Conservation (phyloP, 345 rosid species). For the Combretum micranthum region DNA sequence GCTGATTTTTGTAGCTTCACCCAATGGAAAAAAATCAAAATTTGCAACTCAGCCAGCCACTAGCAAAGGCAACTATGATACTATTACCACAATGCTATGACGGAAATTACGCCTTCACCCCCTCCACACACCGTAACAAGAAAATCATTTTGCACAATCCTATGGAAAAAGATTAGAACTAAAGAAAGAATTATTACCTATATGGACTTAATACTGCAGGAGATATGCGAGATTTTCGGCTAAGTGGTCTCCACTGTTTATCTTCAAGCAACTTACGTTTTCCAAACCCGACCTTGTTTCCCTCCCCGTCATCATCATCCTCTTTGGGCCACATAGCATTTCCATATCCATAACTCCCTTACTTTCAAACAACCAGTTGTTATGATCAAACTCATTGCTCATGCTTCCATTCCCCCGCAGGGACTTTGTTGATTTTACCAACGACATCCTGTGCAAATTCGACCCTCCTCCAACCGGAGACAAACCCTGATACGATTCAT, state of each 20-base stretch:
- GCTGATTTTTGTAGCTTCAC: no score
- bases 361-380: constrained; percentile 34
- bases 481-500: no score
- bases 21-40: no score
- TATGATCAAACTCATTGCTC: constrained; percentile 32
- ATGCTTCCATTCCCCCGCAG: constrained; percentile 10
- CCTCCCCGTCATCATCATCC: constrained; percentile 21
- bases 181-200: constrained; percentile 24
- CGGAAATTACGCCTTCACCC: no score
- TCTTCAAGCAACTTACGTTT: constrained; percentile 13
- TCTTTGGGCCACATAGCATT: constrained; percentile 41
- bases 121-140: no score
- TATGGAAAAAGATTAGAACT: background rate
- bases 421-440: constrained; percentile 16
- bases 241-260: constrained; percentile 50
- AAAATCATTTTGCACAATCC: no score
- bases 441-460: constrained; percentile 18
- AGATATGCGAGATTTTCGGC: constrained; percentile 33
- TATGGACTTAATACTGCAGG: constrained; percentile 42
- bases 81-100: no score
- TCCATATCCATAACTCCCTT: constrained; percentile 42
- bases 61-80: no score
- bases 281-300: constrained; percentile 10
- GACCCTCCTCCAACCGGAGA: constrained; percentile 4
- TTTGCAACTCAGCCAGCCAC: no score